Evolutionary conservation across 768 basidiomycete species (phyloP), one percentile per base, ranked within the genome.

Genomic region (Pisolithus microcarpus): DNA sequence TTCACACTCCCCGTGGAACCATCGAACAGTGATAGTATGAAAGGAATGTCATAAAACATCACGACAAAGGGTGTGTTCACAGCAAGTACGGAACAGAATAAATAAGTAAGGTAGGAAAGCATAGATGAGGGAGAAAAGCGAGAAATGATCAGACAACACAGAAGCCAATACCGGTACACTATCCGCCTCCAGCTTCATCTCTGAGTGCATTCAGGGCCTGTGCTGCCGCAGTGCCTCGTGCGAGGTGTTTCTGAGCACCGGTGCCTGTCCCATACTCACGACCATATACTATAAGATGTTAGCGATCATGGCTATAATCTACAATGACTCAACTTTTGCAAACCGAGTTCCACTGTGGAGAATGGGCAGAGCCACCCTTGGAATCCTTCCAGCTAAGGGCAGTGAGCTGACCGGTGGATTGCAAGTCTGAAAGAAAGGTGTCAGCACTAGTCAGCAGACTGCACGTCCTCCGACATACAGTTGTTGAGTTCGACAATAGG

Each of bases 321-420:
- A 7, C 23, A 31, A 46, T 61, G 57, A 55, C 51, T 58, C 53
- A 44, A 82, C 85, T 75, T 72, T 80, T 84, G 64, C 83, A 85
- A 5, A 74, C 56, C 3, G 70, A 74, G 1, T 71, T 82, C 84
- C 84, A 86, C 37, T 63, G 58, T 6, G 75, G 76, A 3, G 63
- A 65, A 49, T 81, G 72, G 11, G 64, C 65, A 0, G 71, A 70
- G 0, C 81, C 82, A 9, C 63, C 63, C 5, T n/a, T 61, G 0
- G 67, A 70, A 43, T 83, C 79, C 19, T 70, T 59, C 81, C 82
- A 87, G 57, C 74, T 80, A 26, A 85, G 70, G 26, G 75, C 58
- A 16, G 74, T 51, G 34, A 70, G 59, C 31, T 67, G 66, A 13
- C 70, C 68, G 38, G 62, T 66, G n/a, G 64, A 66, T 61, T 84